phyloP scores from a whole-genome alignment of 352 stramenopile species.

The Globisporangium perplexum region DNA sequence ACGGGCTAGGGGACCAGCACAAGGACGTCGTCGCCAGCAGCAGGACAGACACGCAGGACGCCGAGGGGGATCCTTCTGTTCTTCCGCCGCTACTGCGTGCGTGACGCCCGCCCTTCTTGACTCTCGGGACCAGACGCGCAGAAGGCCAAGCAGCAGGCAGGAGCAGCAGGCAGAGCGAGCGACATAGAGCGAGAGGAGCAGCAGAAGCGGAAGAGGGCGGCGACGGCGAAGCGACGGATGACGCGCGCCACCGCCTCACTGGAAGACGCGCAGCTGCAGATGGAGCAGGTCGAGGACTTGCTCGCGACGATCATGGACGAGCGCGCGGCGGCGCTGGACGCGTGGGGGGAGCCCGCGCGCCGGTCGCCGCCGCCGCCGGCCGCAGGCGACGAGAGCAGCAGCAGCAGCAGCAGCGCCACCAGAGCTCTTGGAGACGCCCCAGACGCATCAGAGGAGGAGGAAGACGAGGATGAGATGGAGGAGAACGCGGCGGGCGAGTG shows the following conservation, averaged over 20 bases:
- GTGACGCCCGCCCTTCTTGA: no score
- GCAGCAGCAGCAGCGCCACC: no score
- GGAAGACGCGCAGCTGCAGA: slow-evolving; percentile 7
- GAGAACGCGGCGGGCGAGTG: no score
- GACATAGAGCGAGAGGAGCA: neutral
- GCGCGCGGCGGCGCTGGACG: slow-evolving; percentile 6
- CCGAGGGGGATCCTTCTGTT: neutral
- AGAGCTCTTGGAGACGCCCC: no score
- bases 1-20: slow-evolving; percentile 1
- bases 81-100: neutral
- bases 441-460: neutral
- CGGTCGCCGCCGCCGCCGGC: no score
- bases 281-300: slow-evolving; percentile 14
- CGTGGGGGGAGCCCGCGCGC: neutral
- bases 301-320: slow-evolving; percentile 16
- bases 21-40: neutral
- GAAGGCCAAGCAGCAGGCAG: no score
- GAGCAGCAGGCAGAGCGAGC: neutral
- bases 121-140: neutral
- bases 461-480: neutral
- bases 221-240: neutral
- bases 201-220: neutral
- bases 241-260: neutral
- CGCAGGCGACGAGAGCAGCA: neutral
- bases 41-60: neutral